Base-by-base conservation (phyloP, 2,329 filamentous ascomycete species). In the Monilinia fructicola region DNA sequence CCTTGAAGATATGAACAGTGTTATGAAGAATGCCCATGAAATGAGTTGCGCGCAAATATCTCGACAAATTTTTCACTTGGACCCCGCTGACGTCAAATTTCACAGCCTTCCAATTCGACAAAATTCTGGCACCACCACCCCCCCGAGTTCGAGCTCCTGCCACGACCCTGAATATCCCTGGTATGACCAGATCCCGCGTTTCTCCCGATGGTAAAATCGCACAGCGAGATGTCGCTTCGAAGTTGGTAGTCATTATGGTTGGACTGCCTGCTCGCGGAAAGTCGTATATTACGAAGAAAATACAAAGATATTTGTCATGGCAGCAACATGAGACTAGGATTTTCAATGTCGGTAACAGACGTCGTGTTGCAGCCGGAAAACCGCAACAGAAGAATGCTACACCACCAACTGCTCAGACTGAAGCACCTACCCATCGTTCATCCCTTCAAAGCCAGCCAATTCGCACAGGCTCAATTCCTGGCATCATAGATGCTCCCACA, bases 281-380 rank as follows among this genome's bases (percentile, higher is more conserved):
- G 81, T 97, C 93, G 65, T 99, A 99, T 79, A 96, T 99, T 74
- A 98, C 95, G 69, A 98, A 98, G 83, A 99, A 99, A 81, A 86
- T 99, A 70, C 91, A 95, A 67, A 87, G 95, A 69, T 99, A 98
- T 77, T 81, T 99, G 61, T 94, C 96, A 60, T 99, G 95, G 95
- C 88, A 97, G 75, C 95, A 99, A 76, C 94, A 99, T 79, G 92
- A 97, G 75, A 95, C 93, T 16, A 86, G 85, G 72, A 97, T 99
- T 73, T 99, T 99, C 86, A 99, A 99, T 74, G 95, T 99, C 48
- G 95, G 95, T 68, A 94, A 97, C 78, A 86, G 93, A 75, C 86
- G 95, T 73, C 89, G 95, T 73, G 86, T 93, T 61, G 92, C 89
- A 23, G 91, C 90, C 54, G 90, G 90, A 61, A 80, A 79, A 48